Evolutionary conservation across 139 green algal species (phyloP).

Genomic region (Auxenochlorella protothecoides): DNA sequence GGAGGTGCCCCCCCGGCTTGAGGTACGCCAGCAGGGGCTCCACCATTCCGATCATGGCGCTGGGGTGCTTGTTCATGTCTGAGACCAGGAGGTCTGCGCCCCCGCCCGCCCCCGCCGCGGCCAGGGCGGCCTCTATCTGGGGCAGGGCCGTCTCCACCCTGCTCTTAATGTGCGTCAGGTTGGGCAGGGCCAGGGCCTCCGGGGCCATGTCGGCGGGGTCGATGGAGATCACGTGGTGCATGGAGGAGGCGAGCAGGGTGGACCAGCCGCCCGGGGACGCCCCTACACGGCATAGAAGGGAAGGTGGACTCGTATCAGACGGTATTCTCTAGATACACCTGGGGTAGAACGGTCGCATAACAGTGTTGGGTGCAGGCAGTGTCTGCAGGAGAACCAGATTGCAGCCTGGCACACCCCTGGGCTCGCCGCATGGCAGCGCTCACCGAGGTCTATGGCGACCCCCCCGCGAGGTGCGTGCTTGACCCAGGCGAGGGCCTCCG

Average conservation of each 20-base stretch:
- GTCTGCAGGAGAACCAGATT: too few relatives aligned
- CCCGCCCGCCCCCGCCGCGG: too few relatives aligned
- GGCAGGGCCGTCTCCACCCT: background rate
- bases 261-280: slow-evolving; percentile 18
- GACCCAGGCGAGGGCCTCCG: slow-evolving; percentile 1
- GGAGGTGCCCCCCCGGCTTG: slow-evolving; percentile 20
- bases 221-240: slow-evolving; percentile 8
- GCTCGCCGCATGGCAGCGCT: too few relatives aligned
- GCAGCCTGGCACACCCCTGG: too few relatives aligned
- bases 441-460: slow-evolving; percentile 7
- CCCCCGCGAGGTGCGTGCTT: background rate
- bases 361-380: too few relatives aligned
- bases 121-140: slow-evolving; percentile 3
- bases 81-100: background rate
- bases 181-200: background rate
- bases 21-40: slow-evolving; percentile 24
- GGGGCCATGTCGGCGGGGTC: slow-evolving; percentile 11
- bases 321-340: too few relatives aligned
- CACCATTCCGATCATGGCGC: slow-evolving; percentile 3
- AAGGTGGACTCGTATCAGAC: too few relatives aligned
- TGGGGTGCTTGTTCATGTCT: slow-evolving; percentile 27
- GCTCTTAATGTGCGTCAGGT: slow-evolving; percentile 3
- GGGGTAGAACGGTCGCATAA: too few relatives aligned
- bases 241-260: background rate
- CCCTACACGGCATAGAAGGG: background rate